Base-by-base conservation (phyloP, 345 rosid genomes). In the Excoecaria agallocha region DNA sequence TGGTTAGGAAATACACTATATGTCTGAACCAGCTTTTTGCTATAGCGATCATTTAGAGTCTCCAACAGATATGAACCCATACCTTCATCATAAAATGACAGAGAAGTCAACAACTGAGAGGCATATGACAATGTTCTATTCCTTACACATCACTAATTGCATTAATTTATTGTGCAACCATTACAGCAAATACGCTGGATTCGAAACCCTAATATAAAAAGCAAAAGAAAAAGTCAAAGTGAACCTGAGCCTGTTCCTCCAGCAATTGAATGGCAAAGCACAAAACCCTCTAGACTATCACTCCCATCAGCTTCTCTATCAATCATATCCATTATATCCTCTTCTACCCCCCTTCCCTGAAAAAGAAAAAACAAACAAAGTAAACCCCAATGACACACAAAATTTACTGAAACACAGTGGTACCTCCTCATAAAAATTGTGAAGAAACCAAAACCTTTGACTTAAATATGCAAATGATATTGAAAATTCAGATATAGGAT, bases 231-330 rank as follows among this genome's bases (percentile, higher is more conserved):
- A 68, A 43, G 41, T 30, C 55, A 39, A 69, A 61, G 37, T 38
- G 74, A 78, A 92, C 98, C 99, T 91, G 98, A 94, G 89, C 98
- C 98, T 57, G 98, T 92, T 72, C 98, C 98, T 79, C 97, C 97
- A 70, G 97, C 98, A 82, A 94, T 94, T 25, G 97, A 94, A 75
- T 92, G 98, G 55, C 98, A 94, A 19, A 94, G 82, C 81, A 92
- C 98, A 85, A 94, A 94, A 38, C 98, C 98, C 82, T 94, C 96
- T 70, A 94, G 98, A 51, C 98, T 94, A 78, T 94, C 98, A 77
- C 98, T 94, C 60, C 98, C 98, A 88, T 94, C 98, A 73, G 98
- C 98, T 87, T 94, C 97, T 76, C 97, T 86, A 77, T 92, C 97
- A 59, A 94, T 94, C 98, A 94, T 94, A 84, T 94, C 98, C 93